Evolutionary conservation across 1,284 basidiomycete species (phyloP), one percentile per base, ranked within the genome.

Genomic region (Pisolithus thermaeus): DNA sequence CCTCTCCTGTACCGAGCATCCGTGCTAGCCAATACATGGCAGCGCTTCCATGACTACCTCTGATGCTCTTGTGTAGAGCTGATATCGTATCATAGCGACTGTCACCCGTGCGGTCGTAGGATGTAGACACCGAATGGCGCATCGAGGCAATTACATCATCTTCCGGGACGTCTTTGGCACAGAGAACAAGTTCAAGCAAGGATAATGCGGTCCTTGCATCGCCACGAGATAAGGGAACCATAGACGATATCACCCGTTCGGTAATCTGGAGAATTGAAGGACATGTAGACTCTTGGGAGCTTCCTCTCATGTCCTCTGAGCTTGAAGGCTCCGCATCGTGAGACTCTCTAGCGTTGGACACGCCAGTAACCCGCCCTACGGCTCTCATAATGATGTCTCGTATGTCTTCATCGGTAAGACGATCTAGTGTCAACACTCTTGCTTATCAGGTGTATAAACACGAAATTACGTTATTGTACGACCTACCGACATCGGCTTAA

Each of bases 21-120:
- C 84, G 77, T 9, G 89, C 90, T 7, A 93, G 75, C 91, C 92
- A 96, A 69, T 95, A 96, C 71, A 96, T 73, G 7, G 90, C 90
- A 0, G 90, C 92, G 59, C 81, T 79, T 2, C 84, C 81, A 58
- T 93, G 81, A 49, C 82, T 83, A 7, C 91, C 92, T 40, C 93
- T 78, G 30, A 96, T 80, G 54, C 82, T 83, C 67, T 96, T 96
- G 70, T 96, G 93, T 58, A 92, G 69, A 6, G 92, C 92, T 28
- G 83, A 87, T 58, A 96, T 95, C 76, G 92, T 85, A 65, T 95
- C 90, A 66, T 93, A 95, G 56, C 80, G 79, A 59, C 79, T 77
- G 56, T 92, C 90, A 2, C 88, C 87, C 2, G 78, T 80, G 43
- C 89, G 77, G 63, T 92, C 87, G 61, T 90, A 92, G 12, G 78